Base-by-base conservation (phyloP, 2,329 filamentous ascomycete genomes). In the Hortaea sp. region DNA sequence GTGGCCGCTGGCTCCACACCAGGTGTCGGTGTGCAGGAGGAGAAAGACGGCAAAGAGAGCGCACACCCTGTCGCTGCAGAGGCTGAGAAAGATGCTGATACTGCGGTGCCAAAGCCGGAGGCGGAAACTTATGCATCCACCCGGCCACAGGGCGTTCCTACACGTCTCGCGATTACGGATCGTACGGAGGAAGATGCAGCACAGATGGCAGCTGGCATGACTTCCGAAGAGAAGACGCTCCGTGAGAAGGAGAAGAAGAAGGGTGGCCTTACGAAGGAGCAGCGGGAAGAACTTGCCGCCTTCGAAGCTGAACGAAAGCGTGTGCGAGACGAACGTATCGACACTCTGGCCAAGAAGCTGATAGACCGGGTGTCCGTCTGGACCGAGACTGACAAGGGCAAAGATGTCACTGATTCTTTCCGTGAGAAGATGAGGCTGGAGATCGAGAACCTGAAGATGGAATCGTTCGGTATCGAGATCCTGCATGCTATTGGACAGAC, bases 381-480 rank as follows among this genome's bases (percentile, higher is more conserved):
- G 90, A 95, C 92, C 5, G 92, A 98, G 73, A 95, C 90, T 3
- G 92, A 97, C 69, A 94, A 92, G 71, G 79, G 84, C 40, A 51
- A 69, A 10, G 88, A 94, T 57, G 87, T 95, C 49, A 97, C 90
- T 31, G 72, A 71, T 48, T 86, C 92, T 0, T 98, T 97, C 73
- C 83, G 89, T 65, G 87, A 90, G 64, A 95, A 98, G 78, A 95
- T 86, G 56, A 79, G 83, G 37, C 80, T 97, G 37, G 92, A 98
- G 69, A 87, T 94, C 28, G 92, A 98, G 72, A 94, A 97, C 63
- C 74, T 98, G 58, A 98, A 97, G 76, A 98, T 98, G 88, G 92
- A 98, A 70, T 94, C 86, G 0, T 98, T 98, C 58, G 92, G 92
- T 43, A 76, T 98, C 38, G 92, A 98, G 57, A 97, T 97, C 57